Percentiles rank a stretch among this genome's conserved stretches.
Evolutionary conservation across 2,329 filamentous ascomycete genomes (phyloP).

Genomic region (Colletotrichum cuscutae): DNA sequence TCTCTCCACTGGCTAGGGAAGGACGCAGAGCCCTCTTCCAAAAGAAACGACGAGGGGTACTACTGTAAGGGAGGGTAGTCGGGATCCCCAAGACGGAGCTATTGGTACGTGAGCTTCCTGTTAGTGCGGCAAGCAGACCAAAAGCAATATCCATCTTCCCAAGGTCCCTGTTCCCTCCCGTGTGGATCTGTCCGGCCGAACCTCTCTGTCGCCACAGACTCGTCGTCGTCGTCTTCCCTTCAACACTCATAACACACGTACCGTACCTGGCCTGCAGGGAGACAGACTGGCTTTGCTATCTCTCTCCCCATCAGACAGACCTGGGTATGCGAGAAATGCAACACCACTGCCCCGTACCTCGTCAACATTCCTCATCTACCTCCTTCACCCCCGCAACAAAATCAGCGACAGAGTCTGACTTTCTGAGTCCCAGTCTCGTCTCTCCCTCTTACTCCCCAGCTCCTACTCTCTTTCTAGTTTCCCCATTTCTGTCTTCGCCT

Average conservation of each 20-base stretch:
- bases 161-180: constrained; percentile 32
- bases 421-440: constrained; percentile 33
- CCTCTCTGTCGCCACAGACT: constrained; percentile 31
- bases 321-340: constrained; percentile 34
- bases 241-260: constrained; percentile 20
- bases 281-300: constrained; percentile 13
- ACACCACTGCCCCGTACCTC: constrained; percentile 26
- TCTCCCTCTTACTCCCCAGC: constrained; percentile 32
- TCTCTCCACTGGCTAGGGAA: constrained; percentile 25
- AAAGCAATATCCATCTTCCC: constrained; percentile 35
- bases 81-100: constrained; percentile 29
- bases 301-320: constrained; percentile 29
- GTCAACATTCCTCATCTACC: constrained; percentile 36
- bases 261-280: constrained; percentile 28
- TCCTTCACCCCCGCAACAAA: constrained; percentile 36
- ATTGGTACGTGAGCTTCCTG: constrained; percentile 36
- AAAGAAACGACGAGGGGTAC: constrained; percentile 36
- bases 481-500: constrained; percentile 10
- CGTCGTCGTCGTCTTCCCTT: constrained; percentile 22
- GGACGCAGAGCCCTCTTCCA: constrained; percentile 26
- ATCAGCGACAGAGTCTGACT: constrained; percentile 38
- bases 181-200: constrained; percentile 28
- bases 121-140: constrained; percentile 36
- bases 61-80: constrained; percentile 36
- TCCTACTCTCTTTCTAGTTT: constrained; percentile 21